Evolutionary conservation across 352 stramenopile species (phyloP).

Genomic region (Elongisporangium prolatum): DNA sequence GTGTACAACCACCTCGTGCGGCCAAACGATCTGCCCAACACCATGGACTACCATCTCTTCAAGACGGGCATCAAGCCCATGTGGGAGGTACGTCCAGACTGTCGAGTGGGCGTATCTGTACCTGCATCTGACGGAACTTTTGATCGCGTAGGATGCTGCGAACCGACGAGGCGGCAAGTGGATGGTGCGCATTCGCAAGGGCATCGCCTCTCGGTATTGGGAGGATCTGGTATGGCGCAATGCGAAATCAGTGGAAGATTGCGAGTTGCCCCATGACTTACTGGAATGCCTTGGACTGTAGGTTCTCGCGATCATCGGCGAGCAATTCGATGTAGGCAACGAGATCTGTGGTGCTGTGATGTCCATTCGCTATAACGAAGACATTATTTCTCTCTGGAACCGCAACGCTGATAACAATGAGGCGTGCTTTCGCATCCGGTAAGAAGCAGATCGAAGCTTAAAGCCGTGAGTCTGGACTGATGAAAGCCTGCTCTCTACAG

Average conservation of each 20-base stretch:
- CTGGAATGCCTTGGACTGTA: constrained; percentile 12
- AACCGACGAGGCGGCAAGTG: constrained; percentile 92
- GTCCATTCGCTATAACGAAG: constrained; percentile 90
- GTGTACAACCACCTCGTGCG: constrained; percentile 92
- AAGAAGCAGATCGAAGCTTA: constrained; percentile 1
- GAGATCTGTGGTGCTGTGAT: constrained; percentile 91
- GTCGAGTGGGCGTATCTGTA: neutral
- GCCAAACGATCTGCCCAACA: constrained; percentile 87
- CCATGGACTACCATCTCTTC: constrained; percentile 92
- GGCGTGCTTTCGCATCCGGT: constrained; percentile 81
- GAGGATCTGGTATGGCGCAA: constrained; percentile 76
- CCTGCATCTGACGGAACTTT: neutral
- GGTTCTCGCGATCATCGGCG: constrained; percentile 90
- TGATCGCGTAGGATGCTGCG: constrained; percentile 43
- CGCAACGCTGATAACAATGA: constrained; percentile 91
- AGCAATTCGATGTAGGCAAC: constrained; percentile 93
- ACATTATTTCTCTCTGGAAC: constrained; percentile 95
- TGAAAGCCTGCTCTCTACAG: constrained; percentile 12
- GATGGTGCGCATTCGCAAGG: constrained; percentile 92
- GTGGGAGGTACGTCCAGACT: constrained; percentile 65
- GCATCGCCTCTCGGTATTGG: constrained; percentile 89
- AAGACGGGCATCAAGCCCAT: constrained; percentile 93
- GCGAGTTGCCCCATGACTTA: constrained; percentile 1
- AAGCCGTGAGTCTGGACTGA: neutral
- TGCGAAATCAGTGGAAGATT: neutral